Evolutionary conservation across 106 monocot genomes (phyloP), one percentile per base, ranked within the genome.

Genomic region (Dendrobium officinale): DNA sequence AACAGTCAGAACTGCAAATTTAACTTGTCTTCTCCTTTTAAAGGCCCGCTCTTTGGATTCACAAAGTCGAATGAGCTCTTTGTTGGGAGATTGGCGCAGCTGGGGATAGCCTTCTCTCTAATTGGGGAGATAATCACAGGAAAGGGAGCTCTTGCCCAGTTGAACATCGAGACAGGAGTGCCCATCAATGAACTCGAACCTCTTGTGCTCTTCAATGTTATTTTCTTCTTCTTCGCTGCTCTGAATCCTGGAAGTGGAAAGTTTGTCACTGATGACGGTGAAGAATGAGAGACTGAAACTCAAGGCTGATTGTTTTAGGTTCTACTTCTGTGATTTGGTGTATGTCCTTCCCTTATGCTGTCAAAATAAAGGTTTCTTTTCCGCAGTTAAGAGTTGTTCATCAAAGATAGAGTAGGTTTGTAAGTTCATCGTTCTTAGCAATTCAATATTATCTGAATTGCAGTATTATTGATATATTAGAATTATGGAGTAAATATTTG

Each of bases 41-140:
- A 78, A 93, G 93, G 96, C 24, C 97, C 92, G 0, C 82, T 97
- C 27, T 97, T 97, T 47, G 97, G 97, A 66, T 97, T 97, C 81
- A 97, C 97, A 20, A 97, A 97, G 88, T 11, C 97, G 72, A 97
- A 97, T 73, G 97, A 97, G 92, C 97, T 97, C 31, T 97, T 97
- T 44, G 97, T 97, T 0, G 97, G 97, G 40, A 85, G 97, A 77
- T 72, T 97, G 42, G 97, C 97, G 24, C 97, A 97, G 72, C 75
- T 97, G 70, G 97, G 97, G 13, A 92, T 97, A 31, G 97, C 86
- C 3, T 97, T 97, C 90, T 94, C 97, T 5, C 76, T 97, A 17
- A 97, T 97, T 42, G 97, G 97, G 55, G 97, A 97, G 85, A 88
- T 97, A 37, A 88, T 97, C 67, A 97, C 97, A 0, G 97, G 97